These are phyloP conservation scores for Fraxinus floribunda DNA, from an alignment of 305 asterid genomes.

Conservation along the genomic window DNA sequence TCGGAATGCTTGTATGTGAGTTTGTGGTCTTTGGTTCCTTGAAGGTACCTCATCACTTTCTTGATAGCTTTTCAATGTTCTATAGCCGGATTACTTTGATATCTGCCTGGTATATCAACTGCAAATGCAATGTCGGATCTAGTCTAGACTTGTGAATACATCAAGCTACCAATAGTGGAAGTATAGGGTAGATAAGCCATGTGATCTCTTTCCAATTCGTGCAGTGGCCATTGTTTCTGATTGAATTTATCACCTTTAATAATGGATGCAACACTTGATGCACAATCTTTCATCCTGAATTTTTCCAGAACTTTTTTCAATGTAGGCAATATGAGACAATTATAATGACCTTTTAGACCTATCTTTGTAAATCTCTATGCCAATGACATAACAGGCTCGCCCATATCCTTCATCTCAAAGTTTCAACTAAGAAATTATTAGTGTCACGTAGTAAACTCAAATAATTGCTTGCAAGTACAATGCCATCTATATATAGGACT, in stretches of 20 bases:
- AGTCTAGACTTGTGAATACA: too few species aligned
- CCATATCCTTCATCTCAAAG: neutral
- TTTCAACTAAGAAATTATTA: neutral
- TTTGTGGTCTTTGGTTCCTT: too few species aligned
- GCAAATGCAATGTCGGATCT: too few species aligned
- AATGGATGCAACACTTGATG: neutral
- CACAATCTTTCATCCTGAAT: neutral
- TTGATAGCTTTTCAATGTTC: too few species aligned
- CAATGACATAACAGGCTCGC: neutral
- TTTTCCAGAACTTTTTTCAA: neutral
- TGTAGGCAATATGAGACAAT: neutral
- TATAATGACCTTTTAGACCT: neutral
- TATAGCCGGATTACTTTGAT: too few species aligned
- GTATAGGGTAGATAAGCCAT: neutral
- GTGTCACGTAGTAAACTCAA: neutral
- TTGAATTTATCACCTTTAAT: neutral
- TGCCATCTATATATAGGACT: neutral
- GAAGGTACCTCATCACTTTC: too few species aligned
- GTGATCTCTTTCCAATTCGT: neutral
- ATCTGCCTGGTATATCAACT: too few species aligned
- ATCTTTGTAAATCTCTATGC: neutral
- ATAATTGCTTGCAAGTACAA: neutral
- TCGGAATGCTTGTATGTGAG: too few species aligned
- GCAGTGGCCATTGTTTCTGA: neutral
- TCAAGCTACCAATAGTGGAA: too few species aligned